Evolutionary conservation across 129 eudicot species (phyloP), one percentile per base, ranked within the genome.

Genomic region (Saposhnikovia divaricata): DNA sequence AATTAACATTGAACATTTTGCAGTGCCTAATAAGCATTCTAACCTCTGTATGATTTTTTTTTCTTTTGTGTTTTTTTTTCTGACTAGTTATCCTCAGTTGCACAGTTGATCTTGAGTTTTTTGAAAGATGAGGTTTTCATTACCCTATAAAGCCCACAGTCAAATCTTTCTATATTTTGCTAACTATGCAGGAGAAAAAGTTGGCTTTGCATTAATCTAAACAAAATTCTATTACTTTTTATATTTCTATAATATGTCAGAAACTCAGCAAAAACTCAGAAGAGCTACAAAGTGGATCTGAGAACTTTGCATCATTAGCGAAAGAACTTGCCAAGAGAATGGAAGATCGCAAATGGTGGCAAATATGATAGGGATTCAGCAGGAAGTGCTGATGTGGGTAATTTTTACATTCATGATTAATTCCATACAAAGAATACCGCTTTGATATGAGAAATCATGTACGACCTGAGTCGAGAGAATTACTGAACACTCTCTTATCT

Each of bases 311-410:
- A 38, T 78, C 86, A 9, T n/a, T 95, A 88, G 95, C 99, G 4
- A 77, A 77, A 48, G 89, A 95, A 80, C 96, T 95, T 39, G 91
- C 82, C 75, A 95, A 90, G 83, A 78, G 80, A 74, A 92, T 92
- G 97, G 97, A 92, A 83, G 88, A 90, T 61, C 90, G 97, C n/a
- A 93, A 90, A 71, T 95, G 99, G 99, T 95, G 99, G 99, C 86
- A 90, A 31, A 39, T 95, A 28, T 95, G 79, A 94, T 19, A 42
- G 48, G 10, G 74, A 34, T 38, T 28, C 2, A 13, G 48, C 44
- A 74, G 19, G 25, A 44, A 65, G 74, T 23, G 77, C 42, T 18
- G 78, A 14, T 48, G 19, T 48, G 19, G 4, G 51, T 31, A 31
- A 31, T 31, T 31, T 19, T 55, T n/a, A 23, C 66, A 2, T 57